Percentiles rank a stretch among this genome's conserved stretches.
Evolutionary conservation across 768 basidiomycete species (phyloP).

Genomic region (Psilocybe subaeruginosa): DNA sequence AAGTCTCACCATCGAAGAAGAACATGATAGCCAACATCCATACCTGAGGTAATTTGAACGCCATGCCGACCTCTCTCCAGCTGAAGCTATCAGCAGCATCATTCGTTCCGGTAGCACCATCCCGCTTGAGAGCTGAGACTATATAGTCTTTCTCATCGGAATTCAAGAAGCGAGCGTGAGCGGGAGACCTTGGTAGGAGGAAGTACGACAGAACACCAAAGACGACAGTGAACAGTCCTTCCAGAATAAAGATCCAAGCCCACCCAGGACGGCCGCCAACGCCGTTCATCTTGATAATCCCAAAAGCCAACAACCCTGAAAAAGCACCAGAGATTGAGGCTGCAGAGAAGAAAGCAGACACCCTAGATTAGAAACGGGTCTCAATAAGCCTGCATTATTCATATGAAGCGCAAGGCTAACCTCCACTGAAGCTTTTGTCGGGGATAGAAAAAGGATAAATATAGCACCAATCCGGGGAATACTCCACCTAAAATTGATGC

Average conservation of each 20-base stretch:
- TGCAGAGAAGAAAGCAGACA: slow-evolving; percentile 40
- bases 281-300: slow-evolving; percentile 60
- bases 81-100: slow-evolving; percentile 49
- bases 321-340: slow-evolving; percentile 56
- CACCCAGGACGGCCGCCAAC: slow-evolving; percentile 55
- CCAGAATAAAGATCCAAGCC: slow-evolving; percentile 64
- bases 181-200: slow-evolving; percentile 35
- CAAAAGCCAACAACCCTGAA: slow-evolving; percentile 66
- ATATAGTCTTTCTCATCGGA: slow-evolving; percentile 35
- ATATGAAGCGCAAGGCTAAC: neutral
- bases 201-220: slow-evolving; percentile 49
- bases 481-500: neutral
- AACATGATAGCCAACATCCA: slow-evolving; percentile 51
- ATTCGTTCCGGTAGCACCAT: slow-evolving; percentile 39
- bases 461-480: slow-evolving; percentile 40
- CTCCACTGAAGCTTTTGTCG: slow-evolving; percentile 21
- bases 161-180: slow-evolving; percentile 31
- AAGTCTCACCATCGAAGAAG: slow-evolving; percentile 51
- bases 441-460: slow-evolving; percentile 39
- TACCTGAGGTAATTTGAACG: slow-evolving; percentile 56
- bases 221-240: slow-evolving; percentile 52
- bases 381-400: neutral
- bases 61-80: slow-evolving; percentile 56
- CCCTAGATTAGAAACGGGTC: slow-evolving; percentile 23
- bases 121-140: slow-evolving; percentile 28